These are phyloP conservation scores for Fusarium tanahbumbuense DNA, from an alignment of 2,329 filamentous ascomycete genomes.

Conservation along the genomic window DNA sequence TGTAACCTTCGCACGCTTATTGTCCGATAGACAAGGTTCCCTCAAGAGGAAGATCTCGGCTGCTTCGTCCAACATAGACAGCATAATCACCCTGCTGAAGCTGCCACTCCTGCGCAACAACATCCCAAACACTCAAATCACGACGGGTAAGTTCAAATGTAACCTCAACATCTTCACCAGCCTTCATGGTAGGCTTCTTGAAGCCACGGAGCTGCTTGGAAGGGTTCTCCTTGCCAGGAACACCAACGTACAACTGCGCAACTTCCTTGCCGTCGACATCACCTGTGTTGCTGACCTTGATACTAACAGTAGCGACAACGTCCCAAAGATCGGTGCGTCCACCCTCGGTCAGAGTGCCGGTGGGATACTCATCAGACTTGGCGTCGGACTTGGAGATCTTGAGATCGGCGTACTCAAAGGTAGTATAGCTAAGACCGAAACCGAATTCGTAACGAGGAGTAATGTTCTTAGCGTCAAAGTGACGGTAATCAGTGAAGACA, in stretches of 20 bases:
- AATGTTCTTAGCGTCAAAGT: conserved; percentile 74
- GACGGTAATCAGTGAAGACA: conserved; percentile 70
- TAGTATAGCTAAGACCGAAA: conserved; percentile 79
- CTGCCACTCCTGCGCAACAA: conserved; percentile 15
- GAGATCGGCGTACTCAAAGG: conserved; percentile 56
- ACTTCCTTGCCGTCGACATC: neutral
- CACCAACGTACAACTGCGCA: conserved; percentile 11
- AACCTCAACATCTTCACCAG: neutral
- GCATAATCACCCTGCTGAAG: conserved; percentile 12
- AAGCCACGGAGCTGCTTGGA: conserved; percentile 14
- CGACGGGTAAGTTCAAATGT: neutral
- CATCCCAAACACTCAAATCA: conserved; percentile 17
- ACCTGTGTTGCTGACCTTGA: neutral
- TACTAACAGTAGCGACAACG: neutral
- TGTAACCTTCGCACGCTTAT: accelerated
- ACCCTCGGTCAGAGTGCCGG: neutral
- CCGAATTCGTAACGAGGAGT: conserved; percentile 78
- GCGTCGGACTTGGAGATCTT: neutral
- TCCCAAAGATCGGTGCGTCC: conserved; percentile 10
- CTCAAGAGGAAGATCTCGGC: conserved; percentile 10
- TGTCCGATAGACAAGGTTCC: neutral
- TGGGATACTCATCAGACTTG: neutral
- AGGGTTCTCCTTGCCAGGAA: neutral
- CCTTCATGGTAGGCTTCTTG: neutral
- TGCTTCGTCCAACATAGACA: conserved; percentile 10